Percentiles rank a stretch among this genome's conserved stretches.
Evolutionary conservation across 495 filamentous ascomycete genomes (phyloP).

Genomic region (Penicillium fimorum): DNA sequence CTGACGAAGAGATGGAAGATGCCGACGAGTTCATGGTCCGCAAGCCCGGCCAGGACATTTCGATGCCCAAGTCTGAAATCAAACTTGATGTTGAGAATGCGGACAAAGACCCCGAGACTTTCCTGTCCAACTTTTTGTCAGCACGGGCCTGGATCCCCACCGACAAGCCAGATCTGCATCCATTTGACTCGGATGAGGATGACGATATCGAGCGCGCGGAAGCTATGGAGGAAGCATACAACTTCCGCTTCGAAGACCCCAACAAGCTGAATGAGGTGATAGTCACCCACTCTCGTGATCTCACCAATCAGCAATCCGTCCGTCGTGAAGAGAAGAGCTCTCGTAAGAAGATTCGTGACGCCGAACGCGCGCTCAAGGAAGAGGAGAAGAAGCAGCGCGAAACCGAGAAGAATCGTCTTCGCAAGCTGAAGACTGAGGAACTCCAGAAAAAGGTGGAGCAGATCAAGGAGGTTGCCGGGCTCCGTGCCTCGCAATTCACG

Average conservation of each 20-base stretch:
- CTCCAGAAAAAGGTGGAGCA: conserved; percentile 75
- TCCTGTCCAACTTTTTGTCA: conserved; percentile 83
- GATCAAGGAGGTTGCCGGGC: conserved; percentile 83
- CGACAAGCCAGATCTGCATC: conserved; percentile 56
- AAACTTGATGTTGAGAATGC: conserved; percentile 69
- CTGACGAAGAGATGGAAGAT: conserved; percentile 57
- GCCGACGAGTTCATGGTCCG: conserved; percentile 71
- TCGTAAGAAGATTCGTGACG: conserved; percentile 73
- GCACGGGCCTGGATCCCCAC: conserved; percentile 83
- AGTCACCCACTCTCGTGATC: conserved; percentile 82
- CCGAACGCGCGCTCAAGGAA: conserved; percentile 72
- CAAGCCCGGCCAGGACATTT: conserved; percentile 41
- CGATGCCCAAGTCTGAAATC: conserved; percentile 46
- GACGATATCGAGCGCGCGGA: conserved; percentile 81
- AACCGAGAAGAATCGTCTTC: conserved; percentile 76
- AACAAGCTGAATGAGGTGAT: conserved; percentile 77
- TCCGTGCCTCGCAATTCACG: conserved; percentile 61
- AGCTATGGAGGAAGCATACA: conserved; percentile 88
- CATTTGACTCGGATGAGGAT: conserved; percentile 90
- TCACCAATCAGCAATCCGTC: conserved; percentile 74
- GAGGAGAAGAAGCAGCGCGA: conserved; percentile 72
- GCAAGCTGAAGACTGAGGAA: conserved; percentile 85
- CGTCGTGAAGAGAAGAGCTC: conserved; percentile 75
- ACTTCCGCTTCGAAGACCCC: conserved; percentile 93
- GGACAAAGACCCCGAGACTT: conserved; percentile 87